Evolutionary conservation across 805 yeast genomes (phyloP), one percentile per base, ranked within the genome.

Genomic region (Lachancea sp.): DNA sequence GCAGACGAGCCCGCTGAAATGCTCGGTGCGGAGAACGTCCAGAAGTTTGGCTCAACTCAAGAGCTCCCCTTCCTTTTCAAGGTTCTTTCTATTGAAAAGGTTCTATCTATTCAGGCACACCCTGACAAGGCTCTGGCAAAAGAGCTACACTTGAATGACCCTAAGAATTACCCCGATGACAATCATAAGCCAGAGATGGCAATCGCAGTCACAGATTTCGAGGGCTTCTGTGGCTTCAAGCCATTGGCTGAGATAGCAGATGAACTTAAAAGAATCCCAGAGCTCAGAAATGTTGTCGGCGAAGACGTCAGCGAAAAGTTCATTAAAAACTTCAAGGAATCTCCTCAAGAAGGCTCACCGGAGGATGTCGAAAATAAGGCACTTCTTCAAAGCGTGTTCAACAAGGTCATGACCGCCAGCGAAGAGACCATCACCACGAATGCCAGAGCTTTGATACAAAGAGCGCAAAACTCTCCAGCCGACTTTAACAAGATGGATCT

Each of bases 121-220:
- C 99, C 99, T 25, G 97, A 93, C 70, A 93, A 93, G 71, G 64
- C 73, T 12, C 73, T 93, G 47, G 99, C 85, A 32, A 79, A 75
- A 38, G 78, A 78, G 51, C 74, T 93, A 57, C 95, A 85, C 60
- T 75, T 75, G 15, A 68, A 73, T 25, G 98, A 93, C 69, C 98
- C 99, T 46, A 79, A 81, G 58, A 85, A 93, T 69, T 93, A 93
- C 65, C 98, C 98, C 3, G 99, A 93, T 69, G 95, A 83, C 65
- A 93, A 93, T 72, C 99, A 93, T 70, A 93, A 93, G 72, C 99
- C 99, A n/a, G 99, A 93, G 68, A 93, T 93, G 99, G 98, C 99
- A 41, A 79, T 93, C 60, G 99, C 99, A 8, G 81, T 93, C 44
- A 90, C 98, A 18, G 86, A 79, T 49, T 93, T 93, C 58, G 98